These are phyloP conservation scores for Boletellus ananas DNA, from an alignment of 768 basidiomycete genomes.

Conservation along the genomic window DNA sequence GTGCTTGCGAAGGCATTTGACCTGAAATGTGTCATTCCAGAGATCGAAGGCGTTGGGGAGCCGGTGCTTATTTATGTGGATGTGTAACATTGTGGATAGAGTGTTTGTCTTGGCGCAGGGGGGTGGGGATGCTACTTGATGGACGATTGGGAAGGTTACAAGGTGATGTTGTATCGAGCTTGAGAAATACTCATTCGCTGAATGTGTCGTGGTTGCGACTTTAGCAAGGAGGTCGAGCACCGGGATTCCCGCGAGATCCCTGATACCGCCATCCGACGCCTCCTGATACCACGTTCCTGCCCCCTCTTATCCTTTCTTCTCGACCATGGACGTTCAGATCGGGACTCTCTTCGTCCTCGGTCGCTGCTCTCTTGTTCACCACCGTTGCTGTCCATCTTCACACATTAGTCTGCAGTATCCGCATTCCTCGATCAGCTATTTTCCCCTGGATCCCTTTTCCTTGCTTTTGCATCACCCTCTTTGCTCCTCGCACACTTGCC, in stretches of 20 bases:
- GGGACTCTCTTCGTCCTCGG: slow-evolving; percentile 16
- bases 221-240: slow-evolving; percentile 17
- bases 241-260: slow-evolving; percentile 16
- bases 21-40: slow-evolving; percentile 97
- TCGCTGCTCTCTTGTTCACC: slow-evolving; percentile 15
- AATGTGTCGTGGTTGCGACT: slow-evolving; percentile 16
- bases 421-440: slow-evolving; percentile 23
- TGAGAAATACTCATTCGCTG: slow-evolving; percentile 13
- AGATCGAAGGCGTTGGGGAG: slow-evolving; percentile 95
- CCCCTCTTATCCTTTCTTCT: slow-evolving; percentile 11
- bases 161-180: slow-evolving; percentile 30
- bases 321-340: slow-evolving; percentile 17
- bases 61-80: slow-evolving; percentile 94
- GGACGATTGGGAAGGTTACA: slow-evolving; percentile 11
- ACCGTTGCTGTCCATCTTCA: slow-evolving; percentile 26
- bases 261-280: slow-evolving; percentile 17
- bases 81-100: slow-evolving; percentile 34
- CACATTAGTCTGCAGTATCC: slow-evolving; percentile 22
- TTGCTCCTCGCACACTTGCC: slow-evolving; percentile 17
- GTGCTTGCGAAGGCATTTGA: slow-evolving; percentile 97
- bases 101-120: slow-evolving; percentile 18
- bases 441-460: slow-evolving; percentile 18
- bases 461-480: slow-evolving; percentile 23
- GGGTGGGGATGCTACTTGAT: slow-evolving; percentile 12
- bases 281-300: slow-evolving; percentile 1